Percentiles rank a stretch among this genome's conserved stretches.
Conservation (phyloP, 352 stramenopile species). For the Hyaloperonospora brassicae region DNA sequence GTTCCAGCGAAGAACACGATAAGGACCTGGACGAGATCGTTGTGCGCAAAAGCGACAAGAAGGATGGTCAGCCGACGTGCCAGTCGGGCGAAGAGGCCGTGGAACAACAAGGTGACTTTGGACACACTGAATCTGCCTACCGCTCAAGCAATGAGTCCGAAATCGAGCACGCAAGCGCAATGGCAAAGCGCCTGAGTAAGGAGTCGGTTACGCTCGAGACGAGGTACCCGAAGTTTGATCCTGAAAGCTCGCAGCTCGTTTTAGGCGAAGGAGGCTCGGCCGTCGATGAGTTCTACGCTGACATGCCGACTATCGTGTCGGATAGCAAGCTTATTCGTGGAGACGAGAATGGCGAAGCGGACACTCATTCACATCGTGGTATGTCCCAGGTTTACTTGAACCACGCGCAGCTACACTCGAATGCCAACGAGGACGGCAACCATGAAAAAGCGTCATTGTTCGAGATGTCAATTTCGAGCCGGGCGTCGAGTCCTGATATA, state of each 20-base stretch:
- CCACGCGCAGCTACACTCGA: conserved; percentile 13
- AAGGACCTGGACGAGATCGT: neutral
- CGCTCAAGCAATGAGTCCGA: conserved; percentile 12
- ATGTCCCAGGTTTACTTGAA: conserved; percentile 12
- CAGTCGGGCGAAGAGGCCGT: conserved; percentile 10
- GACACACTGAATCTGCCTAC: conserved; percentile 1
- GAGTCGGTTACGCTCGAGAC: conserved; percentile 10
- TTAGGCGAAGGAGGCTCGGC: conserved; percentile 13
- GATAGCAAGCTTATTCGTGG: conserved; percentile 12
- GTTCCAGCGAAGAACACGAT: conserved; percentile 4
- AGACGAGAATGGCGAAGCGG: conserved; percentile 13
- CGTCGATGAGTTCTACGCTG: conserved; percentile 24
- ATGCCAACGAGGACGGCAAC: conserved; percentile 13
- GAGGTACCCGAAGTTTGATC: conserved; percentile 12
- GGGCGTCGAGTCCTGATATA: conserved; percentile 17
- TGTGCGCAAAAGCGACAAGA: neutral
- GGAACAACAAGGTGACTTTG: conserved; percentile 5
- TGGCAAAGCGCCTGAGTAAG: conserved; percentile 7
- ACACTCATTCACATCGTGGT: conserved; percentile 14
- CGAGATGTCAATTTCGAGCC: conserved; percentile 6
- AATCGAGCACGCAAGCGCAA: conserved; percentile 8
- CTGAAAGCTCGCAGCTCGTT: conserved; percentile 21
- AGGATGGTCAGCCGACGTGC: neutral
- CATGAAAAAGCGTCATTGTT: conserved; percentile 6
- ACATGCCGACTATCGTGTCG: conserved; percentile 9